A percentile compares a stretch with the other conserved stretches of the same genome.
phyloP scores from a whole-genome alignment of 306 rosid species.

The Cicer judaicum region DNA sequence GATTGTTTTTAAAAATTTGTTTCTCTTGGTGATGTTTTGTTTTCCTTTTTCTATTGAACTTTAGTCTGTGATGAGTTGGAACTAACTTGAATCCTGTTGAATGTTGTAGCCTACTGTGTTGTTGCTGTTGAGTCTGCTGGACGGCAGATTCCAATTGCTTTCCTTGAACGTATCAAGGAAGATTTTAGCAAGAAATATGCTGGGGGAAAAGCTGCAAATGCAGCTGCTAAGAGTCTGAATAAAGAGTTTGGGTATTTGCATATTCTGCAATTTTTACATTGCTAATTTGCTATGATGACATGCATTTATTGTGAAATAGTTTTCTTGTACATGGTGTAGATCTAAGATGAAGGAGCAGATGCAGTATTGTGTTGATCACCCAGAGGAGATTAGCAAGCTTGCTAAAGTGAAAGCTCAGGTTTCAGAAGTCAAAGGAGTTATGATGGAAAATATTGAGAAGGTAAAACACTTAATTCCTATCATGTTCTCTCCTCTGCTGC shows the following conservation, averaged over 20 bases:
- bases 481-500: background rate
- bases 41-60: constrained; percentile 28
- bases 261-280: background rate
- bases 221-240: constrained; percentile 74
- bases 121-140: constrained; percentile 87
- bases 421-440: constrained; percentile 90
- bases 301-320: constrained; percentile 27
- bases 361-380: constrained; percentile 90
- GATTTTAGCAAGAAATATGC: constrained; percentile 80
- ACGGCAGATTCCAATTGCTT: constrained; percentile 83
- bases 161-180: constrained; percentile 86
- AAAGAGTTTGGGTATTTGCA: constrained; percentile 78
- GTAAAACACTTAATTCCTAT: constrained; percentile 42
- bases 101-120: constrained; percentile 78
- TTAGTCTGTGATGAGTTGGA: constrained; percentile 29
- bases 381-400: constrained; percentile 85
- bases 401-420: constrained; percentile 95
- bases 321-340: constrained; percentile 50
- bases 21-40: background rate
- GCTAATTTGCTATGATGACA: constrained; percentile 29
- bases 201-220: constrained; percentile 87
- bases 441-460: constrained; percentile 98
- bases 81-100: constrained; percentile 46
- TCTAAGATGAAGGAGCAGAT: constrained; percentile 90
- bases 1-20: background rate